A percentile compares a stretch with the other conserved stretches of the same genome.
phyloP scores from a whole-genome alignment of 305 asterid species.

The Fraxinus baroniana region DNA sequence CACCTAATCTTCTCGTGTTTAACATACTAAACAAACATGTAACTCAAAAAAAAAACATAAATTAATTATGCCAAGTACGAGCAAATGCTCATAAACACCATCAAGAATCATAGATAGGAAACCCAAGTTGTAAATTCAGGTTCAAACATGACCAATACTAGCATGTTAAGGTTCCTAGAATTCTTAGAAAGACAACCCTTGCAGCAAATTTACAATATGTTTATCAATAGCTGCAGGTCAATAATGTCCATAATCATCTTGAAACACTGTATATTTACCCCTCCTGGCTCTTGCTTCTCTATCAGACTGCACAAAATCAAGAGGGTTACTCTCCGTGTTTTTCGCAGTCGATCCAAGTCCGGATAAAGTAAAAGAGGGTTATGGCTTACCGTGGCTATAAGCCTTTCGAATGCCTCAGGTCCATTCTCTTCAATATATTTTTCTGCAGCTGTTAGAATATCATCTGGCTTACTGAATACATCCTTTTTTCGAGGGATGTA shows the following conservation, averaged over 20 bases:
- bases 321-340: background rate
- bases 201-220: background rate
- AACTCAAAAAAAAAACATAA: background rate
- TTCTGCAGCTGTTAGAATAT: slow-evolving; percentile 71
- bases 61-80: background rate
- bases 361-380: background rate
- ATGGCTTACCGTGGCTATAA: slow-evolving; percentile 60
- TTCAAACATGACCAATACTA: slow-evolving; percentile 8
- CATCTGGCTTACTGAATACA: slow-evolving; percentile 67
- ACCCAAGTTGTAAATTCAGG: background rate
- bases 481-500: slow-evolving; percentile 59
- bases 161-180: background rate
- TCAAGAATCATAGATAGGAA: background rate
- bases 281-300: slow-evolving; percentile 74
- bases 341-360: background rate
- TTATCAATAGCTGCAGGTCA: background rate
- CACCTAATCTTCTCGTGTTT: background rate
- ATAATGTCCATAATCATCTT: slow-evolving; percentile 51
- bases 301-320: slow-evolving; percentile 48
- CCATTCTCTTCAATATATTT: slow-evolving; percentile 76
- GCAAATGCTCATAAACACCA: background rate
- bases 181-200: background rate
- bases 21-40: background rate
- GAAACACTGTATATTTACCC: slow-evolving; percentile 60
- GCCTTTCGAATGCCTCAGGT: slow-evolving; percentile 75